phyloP scores from a whole-genome alignment of 1,284 basidiomycete species.

The Moesziomyces antarcticus region DNA sequence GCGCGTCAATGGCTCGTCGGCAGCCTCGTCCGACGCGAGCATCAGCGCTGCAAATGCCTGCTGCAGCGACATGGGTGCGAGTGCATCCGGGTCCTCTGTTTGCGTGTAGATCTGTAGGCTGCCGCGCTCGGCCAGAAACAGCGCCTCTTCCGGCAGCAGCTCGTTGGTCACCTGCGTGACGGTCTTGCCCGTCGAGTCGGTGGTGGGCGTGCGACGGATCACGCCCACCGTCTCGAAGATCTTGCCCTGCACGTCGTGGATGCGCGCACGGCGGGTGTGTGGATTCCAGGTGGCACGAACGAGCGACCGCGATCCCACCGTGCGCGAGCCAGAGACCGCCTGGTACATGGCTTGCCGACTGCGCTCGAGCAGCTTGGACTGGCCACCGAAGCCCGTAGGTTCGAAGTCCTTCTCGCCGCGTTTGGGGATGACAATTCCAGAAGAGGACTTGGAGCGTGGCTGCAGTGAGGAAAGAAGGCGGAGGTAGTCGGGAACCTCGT shows the following conservation, averaged over 20 bases:
- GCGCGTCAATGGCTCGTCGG: slow-evolving; percentile 76
- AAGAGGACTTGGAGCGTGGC: slow-evolving; percentile 3
- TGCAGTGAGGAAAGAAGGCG: slow-evolving; percentile 39
- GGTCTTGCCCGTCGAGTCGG: slow-evolving; percentile 9
- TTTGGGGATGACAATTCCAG: slow-evolving; percentile 56
- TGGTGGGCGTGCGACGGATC: slow-evolving; percentile 19
- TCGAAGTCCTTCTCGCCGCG: slow-evolving; percentile 75
- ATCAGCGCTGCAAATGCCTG: slow-evolving; percentile 88
- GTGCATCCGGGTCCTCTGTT: slow-evolving; percentile 65
- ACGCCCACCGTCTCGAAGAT: slow-evolving; percentile 59
- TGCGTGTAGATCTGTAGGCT: slow-evolving; percentile 34
- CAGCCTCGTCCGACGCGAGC: slow-evolving; percentile 57
- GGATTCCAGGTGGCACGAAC: slow-evolving; percentile 59
- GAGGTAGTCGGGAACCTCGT: slow-evolving; percentile 48
- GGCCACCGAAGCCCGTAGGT: slow-evolving; percentile 74
- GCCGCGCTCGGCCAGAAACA: slow-evolving; percentile 84
- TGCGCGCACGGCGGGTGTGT: slow-evolving; percentile 43
- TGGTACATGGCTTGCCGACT: slow-evolving; percentile 86
- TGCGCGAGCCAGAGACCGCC: slow-evolving; percentile 77
- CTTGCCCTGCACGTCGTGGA: slow-evolving; percentile 56
- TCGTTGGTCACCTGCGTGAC: slow-evolving; percentile 70
- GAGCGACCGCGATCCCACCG: slow-evolving; percentile 39
- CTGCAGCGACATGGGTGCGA: slow-evolving; percentile 82
- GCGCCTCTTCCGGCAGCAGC: slow-evolving; percentile 89
- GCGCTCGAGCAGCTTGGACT: slow-evolving; percentile 82